Base-by-base conservation (phyloP, 805 yeast genomes). In the Ogataea chonburiensis region DNA sequence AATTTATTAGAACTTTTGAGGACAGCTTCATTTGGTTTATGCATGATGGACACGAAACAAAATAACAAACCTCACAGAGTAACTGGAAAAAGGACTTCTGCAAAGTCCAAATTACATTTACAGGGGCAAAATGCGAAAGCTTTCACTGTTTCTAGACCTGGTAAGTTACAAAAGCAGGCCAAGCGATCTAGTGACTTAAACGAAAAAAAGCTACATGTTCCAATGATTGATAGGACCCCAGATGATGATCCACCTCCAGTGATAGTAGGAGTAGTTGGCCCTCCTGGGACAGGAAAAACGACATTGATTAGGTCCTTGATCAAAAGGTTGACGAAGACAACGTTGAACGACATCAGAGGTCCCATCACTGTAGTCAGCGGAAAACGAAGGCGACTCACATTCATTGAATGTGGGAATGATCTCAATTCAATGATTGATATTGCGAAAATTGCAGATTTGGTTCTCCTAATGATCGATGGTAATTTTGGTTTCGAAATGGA, bases 401-500 rank as follows among this genome's bases (percentile, higher is more conserved):
- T 93, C 47, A 77, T 93, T 20, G 99, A 93, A 62, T 93, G 95
- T 49, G 77, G 81, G 9, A 91, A 89, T 52, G 98, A 93, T 60
- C 65, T 93, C 56, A 89, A 87, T 60, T 81, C 96, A 6, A 93
- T 94, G 98, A 79, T 89, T 27, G 99, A 93, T 64, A 78, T 93
- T 24, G 96, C 98, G 17, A 93, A 93, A 55, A 79, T 89, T 39
- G 96, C 98, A 0, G 99, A 93, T 62, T 70, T 93, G 44, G 95
- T 94, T 7, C 69, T 93, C 31, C 60, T 93, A 43, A 66, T 93
- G 73, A 79, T 93, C 42, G 99, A 93, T 67, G 98, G 98, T 41
- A 93, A 93, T 60, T 93, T 87, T 59, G 99, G 99, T 6, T 79
- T 93, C 42, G 99, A 93, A 68, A 93, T 93, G 99, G 99, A 93